These are phyloP conservation scores for Neonectria punicea DNA, from an alignment of 2,329 filamentous ascomycete genomes.

Conservation along the genomic window DNA sequence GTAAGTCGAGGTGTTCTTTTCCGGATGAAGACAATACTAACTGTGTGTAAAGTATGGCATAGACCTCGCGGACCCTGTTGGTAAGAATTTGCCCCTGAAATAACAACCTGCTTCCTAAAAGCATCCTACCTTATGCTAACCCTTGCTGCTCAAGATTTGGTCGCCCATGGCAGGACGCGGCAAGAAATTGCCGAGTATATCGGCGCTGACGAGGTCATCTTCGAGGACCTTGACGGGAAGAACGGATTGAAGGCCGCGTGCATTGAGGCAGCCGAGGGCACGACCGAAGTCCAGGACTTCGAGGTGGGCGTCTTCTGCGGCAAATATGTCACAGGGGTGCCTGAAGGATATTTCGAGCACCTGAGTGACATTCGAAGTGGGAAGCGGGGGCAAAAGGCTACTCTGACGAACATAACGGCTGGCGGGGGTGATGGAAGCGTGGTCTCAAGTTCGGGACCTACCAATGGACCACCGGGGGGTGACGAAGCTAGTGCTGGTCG, in stretches of 20 bases:
- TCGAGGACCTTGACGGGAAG: conserved; percentile 57
- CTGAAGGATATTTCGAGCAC: conserved; percentile 81
- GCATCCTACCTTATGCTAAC: too few relatives aligned
- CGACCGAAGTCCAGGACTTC: conserved; percentile 68
- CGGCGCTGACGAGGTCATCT: conserved; percentile 46
- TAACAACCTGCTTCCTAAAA: background rate
- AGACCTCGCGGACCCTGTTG: conserved; percentile 55
- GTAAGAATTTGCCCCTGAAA: conserved; percentile 33
- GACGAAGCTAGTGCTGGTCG: background rate
- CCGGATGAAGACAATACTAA: background rate
- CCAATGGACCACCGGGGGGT: background rate
- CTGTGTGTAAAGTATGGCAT: conserved; percentile 53
- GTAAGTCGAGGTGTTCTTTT: conserved; percentile 61
- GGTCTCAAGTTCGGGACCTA: background rate
- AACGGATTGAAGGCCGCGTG: conserved; percentile 74
- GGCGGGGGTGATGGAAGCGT: background rate
- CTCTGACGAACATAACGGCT: conserved; percentile 9
- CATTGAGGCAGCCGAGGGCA: conserved; percentile 70
- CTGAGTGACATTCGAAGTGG: conserved; percentile 77
- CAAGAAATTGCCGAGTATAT: conserved; percentile 56
- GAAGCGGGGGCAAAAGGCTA: conserved; percentile 16
- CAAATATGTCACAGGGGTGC: conserved; percentile 82
- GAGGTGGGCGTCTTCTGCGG: conserved; percentile 93
- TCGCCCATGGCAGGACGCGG: conserved; percentile 54
- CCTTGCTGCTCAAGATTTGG: conserved; percentile 1